Conservation (phyloP, 2,329 filamentous ascomycete species). For the Echinosphaeria canescens region DNA sequence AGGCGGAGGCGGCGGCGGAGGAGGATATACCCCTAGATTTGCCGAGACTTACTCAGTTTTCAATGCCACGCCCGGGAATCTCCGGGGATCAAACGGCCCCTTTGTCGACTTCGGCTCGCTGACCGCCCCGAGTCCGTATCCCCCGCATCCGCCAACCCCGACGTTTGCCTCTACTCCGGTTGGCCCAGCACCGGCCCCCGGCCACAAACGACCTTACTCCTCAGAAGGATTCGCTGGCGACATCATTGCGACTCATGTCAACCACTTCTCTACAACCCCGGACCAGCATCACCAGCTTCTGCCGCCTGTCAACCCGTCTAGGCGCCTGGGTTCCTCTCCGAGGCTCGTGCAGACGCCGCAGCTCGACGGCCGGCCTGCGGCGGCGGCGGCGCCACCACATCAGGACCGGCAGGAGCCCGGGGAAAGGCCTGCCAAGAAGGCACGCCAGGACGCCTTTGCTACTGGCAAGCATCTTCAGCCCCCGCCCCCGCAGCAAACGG, state of each 20-base stretch:
- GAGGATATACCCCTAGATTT: too few relatives aligned
- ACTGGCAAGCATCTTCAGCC: too few relatives aligned
- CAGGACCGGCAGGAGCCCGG: too few relatives aligned
- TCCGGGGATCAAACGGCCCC: slow-evolving; percentile 20
- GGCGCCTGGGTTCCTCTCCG: slow-evolving; percentile 35
- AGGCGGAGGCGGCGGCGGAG: too few relatives aligned
- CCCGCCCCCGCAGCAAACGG: slow-evolving; percentile 28
- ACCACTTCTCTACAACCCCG: slow-evolving; percentile 32
- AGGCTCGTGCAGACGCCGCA: slow-evolving; percentile 14
- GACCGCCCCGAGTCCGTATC: slow-evolving; percentile 12
- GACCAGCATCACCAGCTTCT: slow-evolving; percentile 27
- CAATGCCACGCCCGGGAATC: slow-evolving; percentile 38
- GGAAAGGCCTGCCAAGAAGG: slow-evolving; percentile 12
- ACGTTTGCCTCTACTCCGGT: too few relatives aligned
- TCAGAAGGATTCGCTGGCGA: slow-evolving; percentile 23
- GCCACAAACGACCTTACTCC: slow-evolving; percentile 28
- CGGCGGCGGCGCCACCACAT: too few relatives aligned
- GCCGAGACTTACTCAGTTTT: slow-evolving; percentile 45
- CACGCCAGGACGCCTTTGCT: too few relatives aligned
- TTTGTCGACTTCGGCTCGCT: slow-evolving; percentile 19
- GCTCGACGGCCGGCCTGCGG: slow-evolving; percentile 9
- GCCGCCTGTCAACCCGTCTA: slow-evolving; percentile 36
- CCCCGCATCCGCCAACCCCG: slow-evolving; percentile 9
- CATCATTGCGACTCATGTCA: slow-evolving; percentile 38
- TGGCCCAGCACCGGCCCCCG: too few relatives aligned